Conservation (phyloP, 768 basidiomycete genomes). For the Phanerodontia chrysosporium region DNA sequence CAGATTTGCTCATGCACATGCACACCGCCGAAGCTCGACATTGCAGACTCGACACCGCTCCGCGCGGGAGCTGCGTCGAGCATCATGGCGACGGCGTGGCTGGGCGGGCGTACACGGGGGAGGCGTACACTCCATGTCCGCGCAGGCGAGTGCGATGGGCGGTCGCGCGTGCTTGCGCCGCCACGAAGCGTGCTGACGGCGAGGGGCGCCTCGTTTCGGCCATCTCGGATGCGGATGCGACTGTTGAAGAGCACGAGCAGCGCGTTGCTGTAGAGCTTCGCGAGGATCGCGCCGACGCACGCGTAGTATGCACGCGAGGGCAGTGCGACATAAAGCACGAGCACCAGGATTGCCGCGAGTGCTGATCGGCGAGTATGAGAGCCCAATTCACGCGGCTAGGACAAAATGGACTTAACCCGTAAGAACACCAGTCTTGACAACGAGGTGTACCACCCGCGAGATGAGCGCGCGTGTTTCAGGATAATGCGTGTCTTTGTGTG, state of each 20-base stretch:
- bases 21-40: neutral
- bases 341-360: neutral
- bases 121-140: too few species aligned
- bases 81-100: neutral
- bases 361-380: neutral
- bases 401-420: too few species aligned
- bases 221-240: neutral
- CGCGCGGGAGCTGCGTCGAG: neutral
- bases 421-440: slow-evolving; percentile 6
- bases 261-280: slow-evolving; percentile 8
- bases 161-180: too few species aligned
- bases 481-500: neutral
- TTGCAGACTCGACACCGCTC: neutral
- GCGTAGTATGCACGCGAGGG: neutral
- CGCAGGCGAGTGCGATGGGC: too few species aligned
- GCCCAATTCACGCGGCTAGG: too few species aligned
- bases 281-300: neutral
- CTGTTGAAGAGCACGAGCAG: slow-evolving; percentile 7
- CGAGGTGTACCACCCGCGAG: neutral
- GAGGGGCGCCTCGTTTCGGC: neutral
- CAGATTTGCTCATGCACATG: slow-evolving; percentile 1
- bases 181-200: too few species aligned
- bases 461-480: neutral
- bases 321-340: neutral
- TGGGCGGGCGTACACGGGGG: neutral